Base-by-base conservation (phyloP, 169 alveolate genomes). In the Pseudocohnilembus persalinus region DNA sequence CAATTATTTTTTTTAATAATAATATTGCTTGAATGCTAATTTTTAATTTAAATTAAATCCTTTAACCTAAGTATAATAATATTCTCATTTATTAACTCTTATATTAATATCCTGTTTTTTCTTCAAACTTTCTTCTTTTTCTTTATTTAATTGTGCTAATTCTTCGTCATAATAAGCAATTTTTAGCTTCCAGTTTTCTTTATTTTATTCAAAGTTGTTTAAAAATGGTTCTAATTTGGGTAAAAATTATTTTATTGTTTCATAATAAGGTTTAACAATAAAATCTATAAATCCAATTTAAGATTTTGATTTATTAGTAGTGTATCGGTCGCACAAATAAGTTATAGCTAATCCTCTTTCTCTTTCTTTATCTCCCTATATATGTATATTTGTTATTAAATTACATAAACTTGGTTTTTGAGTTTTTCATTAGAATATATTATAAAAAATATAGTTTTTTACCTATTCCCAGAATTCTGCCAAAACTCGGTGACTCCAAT, bases 281-380 rank as follows among this genome's bases (percentile, higher is more conserved):
- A 85, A 85, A 63, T 85, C 90, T 1, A 85, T 85, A 64, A 85
- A 85, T 29, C 90, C 90, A 16, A 82, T 76, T 64, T 85, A 65
- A 1, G 81, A 31, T 80, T 85, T 85, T 1, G 87, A 78, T 32
- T 76, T 81, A 80, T 85, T 85, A 4, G 87, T 80, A 25, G 90
- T 85, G 27, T 35, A 79, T 68, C 90, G 78, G 29, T 85, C 90
- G 80, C 90, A 85, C 31, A 85, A 83, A 74, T 79, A 79, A 74
- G 87, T 74, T 6, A 85, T 75, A 29, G 86, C 80, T 26, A 85
- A 35, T 1, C 87, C 87, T 35, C 76, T 35, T 74, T 85, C 77
- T 76, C 79, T 85, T 81, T 85, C 90, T 85, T 49, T 74, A 75
- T 85, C 90, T 29, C 90, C 90, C 83, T 85, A 1, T 25, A 29